Conservation (phyloP, 2,329 filamentous ascomycete genomes). For the Myriosclerotinia duriaeana region DNA sequence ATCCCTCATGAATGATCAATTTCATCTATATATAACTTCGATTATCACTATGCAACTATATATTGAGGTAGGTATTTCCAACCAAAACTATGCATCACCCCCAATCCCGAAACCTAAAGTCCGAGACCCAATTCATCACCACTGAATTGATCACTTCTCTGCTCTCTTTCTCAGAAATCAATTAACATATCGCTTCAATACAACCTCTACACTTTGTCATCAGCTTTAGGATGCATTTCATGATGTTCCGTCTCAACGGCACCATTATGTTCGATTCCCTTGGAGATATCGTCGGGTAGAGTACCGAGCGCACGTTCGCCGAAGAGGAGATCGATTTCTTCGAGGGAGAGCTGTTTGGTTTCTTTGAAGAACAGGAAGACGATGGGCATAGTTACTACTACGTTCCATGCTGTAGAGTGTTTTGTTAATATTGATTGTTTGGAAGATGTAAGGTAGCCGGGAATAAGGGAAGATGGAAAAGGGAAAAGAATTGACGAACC, state of each 20-base stretch:
- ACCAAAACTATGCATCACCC: neutral
- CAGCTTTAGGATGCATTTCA: slow-evolving; percentile 22
- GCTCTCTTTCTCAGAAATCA: neutral
- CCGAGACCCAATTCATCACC: neutral
- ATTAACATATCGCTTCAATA: neutral
- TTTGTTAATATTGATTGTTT: neutral
- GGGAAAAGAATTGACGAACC: slow-evolving; percentile 19
- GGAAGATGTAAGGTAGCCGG: too few relatives aligned
- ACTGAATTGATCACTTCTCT: neutral
- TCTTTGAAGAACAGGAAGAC: slow-evolving; percentile 41
- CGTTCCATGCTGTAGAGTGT: slow-evolving; percentile 29
- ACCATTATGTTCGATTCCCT: slow-evolving; percentile 25
- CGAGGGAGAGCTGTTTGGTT: slow-evolving; percentile 38
- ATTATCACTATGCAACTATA: neutral
- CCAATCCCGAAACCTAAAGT: neutral
- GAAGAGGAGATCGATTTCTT: slow-evolving; percentile 41
- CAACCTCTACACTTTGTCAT: slow-evolving; percentile 8
- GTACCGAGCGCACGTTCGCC: slow-evolving; percentile 46
- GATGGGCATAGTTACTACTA: slow-evolving; percentile 41
- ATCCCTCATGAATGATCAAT: too few relatives aligned
- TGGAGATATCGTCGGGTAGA: slow-evolving; percentile 47
- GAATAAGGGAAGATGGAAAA: neutral
- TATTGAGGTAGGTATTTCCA: neutral
- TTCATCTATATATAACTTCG: neutral
- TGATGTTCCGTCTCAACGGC: slow-evolving; percentile 16